These are phyloP conservation scores for Didymellaceae sp. DNA, from an alignment of 2,329 filamentous ascomycete species.

Conservation along the genomic window DNA sequence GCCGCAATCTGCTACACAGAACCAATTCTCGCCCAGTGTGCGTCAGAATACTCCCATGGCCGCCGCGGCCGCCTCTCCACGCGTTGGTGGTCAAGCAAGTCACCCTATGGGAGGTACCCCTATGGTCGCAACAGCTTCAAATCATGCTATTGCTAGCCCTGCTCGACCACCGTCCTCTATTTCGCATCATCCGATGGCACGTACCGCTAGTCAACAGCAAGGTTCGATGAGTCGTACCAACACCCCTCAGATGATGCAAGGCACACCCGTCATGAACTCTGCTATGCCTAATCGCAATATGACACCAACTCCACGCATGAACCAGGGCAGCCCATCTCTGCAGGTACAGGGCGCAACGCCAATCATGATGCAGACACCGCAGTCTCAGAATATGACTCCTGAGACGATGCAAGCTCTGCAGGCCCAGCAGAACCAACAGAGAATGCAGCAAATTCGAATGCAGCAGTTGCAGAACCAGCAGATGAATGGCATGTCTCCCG, in stretches of 20 bases:
- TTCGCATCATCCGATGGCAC: conserved; percentile 49
- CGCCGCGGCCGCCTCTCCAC: conserved; percentile 50
- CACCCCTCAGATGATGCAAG: conserved; percentile 48
- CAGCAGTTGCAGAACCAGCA: conserved; percentile 17
- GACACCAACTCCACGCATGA: conserved; percentile 50
- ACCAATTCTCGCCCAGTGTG: conserved; percentile 67
- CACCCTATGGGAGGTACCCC: conserved; percentile 53
- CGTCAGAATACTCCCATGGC: conserved; percentile 56
- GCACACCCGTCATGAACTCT: conserved; percentile 48
- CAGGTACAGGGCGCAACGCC: conserved; percentile 45
- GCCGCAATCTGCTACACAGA: conserved; percentile 64
- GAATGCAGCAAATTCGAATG: conserved; percentile 21
- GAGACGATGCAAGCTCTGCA: conserved; percentile 43
- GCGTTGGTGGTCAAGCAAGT: conserved; percentile 43
- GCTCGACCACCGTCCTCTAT: conserved; percentile 48
- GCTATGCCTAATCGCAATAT: conserved; percentile 49
- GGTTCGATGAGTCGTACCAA: conserved; percentile 45
- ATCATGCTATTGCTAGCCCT: conserved; percentile 47
- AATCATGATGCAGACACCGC: conserved; percentile 47
- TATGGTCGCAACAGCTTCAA: conserved; percentile 51
- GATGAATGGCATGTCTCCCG: conserved; percentile 25
- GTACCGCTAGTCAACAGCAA: conserved; percentile 48
- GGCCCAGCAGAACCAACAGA: conserved; percentile 36
- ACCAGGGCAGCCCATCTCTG: conserved; percentile 44
- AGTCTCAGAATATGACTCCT: conserved; percentile 42